These are phyloP conservation scores for Tephrocybe rancida DNA, from an alignment of 768 basidiomycete species.

Conservation along the genomic window DNA sequence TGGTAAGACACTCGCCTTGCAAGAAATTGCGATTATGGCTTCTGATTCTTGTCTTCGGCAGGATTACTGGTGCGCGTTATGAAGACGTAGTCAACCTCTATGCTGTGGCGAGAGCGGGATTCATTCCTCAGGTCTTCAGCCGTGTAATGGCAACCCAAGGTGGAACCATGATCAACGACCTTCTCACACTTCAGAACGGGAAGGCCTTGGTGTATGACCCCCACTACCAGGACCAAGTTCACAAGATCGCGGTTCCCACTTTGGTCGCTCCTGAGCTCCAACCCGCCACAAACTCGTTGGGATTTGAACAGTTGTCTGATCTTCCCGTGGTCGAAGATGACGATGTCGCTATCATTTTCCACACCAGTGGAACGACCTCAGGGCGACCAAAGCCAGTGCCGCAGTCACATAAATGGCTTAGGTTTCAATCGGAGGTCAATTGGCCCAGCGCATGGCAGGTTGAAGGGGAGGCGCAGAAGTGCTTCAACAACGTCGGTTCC, in stretches of 20 bases:
- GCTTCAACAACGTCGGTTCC: conserved; percentile 11
- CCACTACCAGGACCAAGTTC: conserved; percentile 1
- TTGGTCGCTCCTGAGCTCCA: not conserved
- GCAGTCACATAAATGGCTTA: conserved; percentile 10
- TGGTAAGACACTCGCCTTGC: not conserved
- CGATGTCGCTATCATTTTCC: conserved; percentile 11
- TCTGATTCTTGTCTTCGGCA: not conserved
- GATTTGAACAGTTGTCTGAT: not conserved
- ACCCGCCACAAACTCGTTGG: not conserved
- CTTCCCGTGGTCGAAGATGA: conserved; percentile 5
- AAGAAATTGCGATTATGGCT: not conserved
- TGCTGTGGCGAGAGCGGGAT: conserved; percentile 5
- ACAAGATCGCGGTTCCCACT: not conserved
- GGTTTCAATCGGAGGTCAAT: conserved; percentile 3
- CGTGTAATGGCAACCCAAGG: conserved; percentile 4
- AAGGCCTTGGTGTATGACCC: conserved; percentile 7
- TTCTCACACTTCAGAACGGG: not conserved
- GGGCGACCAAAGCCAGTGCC: conserved; percentile 12
- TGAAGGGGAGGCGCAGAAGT: not conserved
- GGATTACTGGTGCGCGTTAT: conserved; percentile 5
- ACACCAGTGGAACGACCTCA: conserved; percentile 13
- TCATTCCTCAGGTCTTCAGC: conserved; percentile 10
- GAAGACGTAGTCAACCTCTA: conserved; percentile 9
- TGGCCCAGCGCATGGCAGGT: conserved; percentile 11
- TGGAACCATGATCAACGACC: conserved; percentile 4